Evolutionary conservation across 768 basidiomycete species (phyloP).

Genomic region (Pleurotus citrinopileatus): DNA sequence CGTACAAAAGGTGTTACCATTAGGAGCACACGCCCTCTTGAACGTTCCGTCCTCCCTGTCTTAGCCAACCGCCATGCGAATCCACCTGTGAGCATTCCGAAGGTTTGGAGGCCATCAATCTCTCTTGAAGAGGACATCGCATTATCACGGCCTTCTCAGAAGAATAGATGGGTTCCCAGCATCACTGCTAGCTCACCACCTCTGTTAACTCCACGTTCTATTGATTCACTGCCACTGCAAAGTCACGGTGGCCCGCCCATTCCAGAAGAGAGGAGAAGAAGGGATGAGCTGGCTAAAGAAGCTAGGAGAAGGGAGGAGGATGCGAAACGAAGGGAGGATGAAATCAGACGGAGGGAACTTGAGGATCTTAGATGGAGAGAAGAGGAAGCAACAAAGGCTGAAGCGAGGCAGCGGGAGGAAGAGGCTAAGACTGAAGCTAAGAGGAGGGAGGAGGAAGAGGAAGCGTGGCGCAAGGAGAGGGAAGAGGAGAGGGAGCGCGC

Average conservation of each 20-base stretch:
- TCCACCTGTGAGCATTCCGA: constrained; percentile 32
- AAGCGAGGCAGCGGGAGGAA: constrained; percentile 21
- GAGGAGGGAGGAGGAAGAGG: constrained; percentile 19
- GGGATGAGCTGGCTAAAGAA: constrained; percentile 8
- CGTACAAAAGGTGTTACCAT: neutral
- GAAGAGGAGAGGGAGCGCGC: constrained; percentile 11
- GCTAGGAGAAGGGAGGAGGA: constrained; percentile 17
- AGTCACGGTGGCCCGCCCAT: neutral
- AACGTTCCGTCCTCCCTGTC: constrained; percentile 28
- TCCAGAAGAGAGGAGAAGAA: constrained; percentile 14
- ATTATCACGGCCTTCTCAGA: constrained; percentile 35
- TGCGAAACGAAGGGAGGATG: constrained; percentile 15
- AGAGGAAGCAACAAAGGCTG: constrained; percentile 18
- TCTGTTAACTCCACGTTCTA: neutral
- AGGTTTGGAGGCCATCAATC: constrained; percentile 49
- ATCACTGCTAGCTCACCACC: neutral
- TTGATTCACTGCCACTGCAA: neutral
- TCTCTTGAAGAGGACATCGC: constrained; percentile 42
- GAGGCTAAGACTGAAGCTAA: constrained; percentile 20
- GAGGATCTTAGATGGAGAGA: constrained; percentile 5
- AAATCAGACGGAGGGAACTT: constrained; percentile 10
- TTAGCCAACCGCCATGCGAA: constrained; percentile 30
- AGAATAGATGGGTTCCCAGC: constrained; percentile 31
- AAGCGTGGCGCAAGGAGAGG: constrained; percentile 19
- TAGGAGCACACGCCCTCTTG: constrained; percentile 17